phyloP scores from a whole-genome alignment of 2,329 filamentous ascomycete species.

The Fusarium sp. region DNA sequence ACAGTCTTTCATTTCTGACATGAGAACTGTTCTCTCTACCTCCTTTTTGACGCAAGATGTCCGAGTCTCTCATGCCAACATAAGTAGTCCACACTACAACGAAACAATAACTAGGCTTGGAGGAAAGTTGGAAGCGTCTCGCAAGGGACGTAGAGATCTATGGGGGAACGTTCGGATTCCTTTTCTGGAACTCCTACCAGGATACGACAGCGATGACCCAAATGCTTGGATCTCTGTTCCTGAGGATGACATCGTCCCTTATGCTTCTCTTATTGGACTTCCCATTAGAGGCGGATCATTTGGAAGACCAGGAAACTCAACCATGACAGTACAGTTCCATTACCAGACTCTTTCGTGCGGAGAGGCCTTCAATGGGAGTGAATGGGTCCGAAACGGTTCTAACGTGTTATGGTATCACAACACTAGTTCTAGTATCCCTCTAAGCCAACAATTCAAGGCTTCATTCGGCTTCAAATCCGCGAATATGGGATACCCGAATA shows the following conservation, averaged over 20 bases:
- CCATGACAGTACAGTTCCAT: not conserved
- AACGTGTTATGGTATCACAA: not conserved
- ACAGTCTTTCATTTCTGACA: not conserved
- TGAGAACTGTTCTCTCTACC: not conserved
- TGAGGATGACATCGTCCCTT: not conserved
- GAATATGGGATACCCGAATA: not conserved
- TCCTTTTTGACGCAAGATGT: not conserved
- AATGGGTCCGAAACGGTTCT: not conserved
- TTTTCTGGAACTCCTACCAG: not conserved
- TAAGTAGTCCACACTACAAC: not conserved
- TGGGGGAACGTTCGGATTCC: not conserved
- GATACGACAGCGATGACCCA: rapidly evolving
- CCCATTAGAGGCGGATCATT: not conserved
- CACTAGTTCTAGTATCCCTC: not conserved
- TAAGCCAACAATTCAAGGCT: too few relatives aligned
- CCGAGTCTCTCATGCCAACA: not conserved
- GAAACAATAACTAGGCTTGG: not conserved
- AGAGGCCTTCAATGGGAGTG: not conserved
- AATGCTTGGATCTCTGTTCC: not conserved
- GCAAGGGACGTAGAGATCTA: not conserved
- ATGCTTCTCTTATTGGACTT: not conserved
- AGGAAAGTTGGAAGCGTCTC: not conserved
- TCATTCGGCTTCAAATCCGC: too few relatives aligned
- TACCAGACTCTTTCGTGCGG: constrained; percentile 1
- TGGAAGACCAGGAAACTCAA: not conserved